phyloP scores from a whole-genome alignment of 495 filamentous ascomycete genomes.

The Neurospora hispaniola region DNA sequence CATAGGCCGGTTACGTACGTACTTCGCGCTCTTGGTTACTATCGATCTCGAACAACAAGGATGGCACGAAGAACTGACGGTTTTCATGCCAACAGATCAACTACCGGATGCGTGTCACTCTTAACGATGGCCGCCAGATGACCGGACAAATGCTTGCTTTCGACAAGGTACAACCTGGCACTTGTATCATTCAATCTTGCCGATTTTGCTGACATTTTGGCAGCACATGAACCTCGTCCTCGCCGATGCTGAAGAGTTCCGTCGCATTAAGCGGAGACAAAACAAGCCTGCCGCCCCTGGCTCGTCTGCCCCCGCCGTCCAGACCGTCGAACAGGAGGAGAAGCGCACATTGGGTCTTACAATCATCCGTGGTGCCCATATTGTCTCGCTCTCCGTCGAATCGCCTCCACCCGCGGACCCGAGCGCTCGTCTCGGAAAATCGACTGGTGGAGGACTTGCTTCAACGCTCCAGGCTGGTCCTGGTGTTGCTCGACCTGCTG shows the following conservation, averaged over 20 bases:
- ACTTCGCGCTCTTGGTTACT: background rate
- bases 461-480: slow-evolving; percentile 70
- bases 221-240: slow-evolving; percentile 99
- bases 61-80: slow-evolving; percentile 22
- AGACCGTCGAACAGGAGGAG: slow-evolving; percentile 80
- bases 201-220: slow-evolving; percentile 14
- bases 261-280: slow-evolving; percentile 82
- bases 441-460: slow-evolving; percentile 54
- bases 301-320: slow-evolving; percentile 36
- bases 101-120: slow-evolving; percentile 94
- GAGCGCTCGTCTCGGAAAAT: slow-evolving; percentile 73
- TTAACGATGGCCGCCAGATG: slow-evolving; percentile 94
- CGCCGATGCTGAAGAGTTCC: slow-evolving; percentile 98
- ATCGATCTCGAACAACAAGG: background rate
- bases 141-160: slow-evolving; percentile 95
- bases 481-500: slow-evolving; percentile 85
- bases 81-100: slow-evolving; percentile 60
- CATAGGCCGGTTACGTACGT: slow-evolving; percentile 92
- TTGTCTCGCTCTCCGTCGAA: slow-evolving; percentile 90
- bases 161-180: slow-evolving; percentile 60
- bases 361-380: slow-evolving; percentile 86
- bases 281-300: slow-evolving; percentile 66
- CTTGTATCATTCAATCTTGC: background rate
- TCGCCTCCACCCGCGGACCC: slow-evolving; percentile 95
- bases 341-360: slow-evolving; percentile 92